Conservation (phyloP, 2,329 filamentous ascomycete species). For the Dendrostoma leiphaemia region DNA sequence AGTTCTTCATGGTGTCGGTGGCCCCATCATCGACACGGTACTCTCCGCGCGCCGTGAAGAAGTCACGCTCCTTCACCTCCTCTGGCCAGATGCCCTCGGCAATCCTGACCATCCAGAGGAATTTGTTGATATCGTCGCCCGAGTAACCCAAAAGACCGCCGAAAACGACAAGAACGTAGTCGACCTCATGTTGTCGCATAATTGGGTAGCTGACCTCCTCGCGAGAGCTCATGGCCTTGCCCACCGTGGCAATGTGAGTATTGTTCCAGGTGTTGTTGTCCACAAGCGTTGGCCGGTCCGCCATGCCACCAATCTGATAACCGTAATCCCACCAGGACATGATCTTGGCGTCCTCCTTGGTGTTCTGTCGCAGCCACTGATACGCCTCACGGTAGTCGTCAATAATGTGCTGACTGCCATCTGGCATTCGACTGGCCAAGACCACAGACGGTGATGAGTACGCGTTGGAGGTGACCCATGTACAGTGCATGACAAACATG, state of each 20-base stretch:
- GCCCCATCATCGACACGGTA: conserved; percentile 93
- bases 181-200: conserved; percentile 96
- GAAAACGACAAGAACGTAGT: conserved; percentile 97
- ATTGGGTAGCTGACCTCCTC: conserved; percentile 99
- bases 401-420: conserved; percentile 97
- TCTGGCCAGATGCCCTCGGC: conserved; percentile 99
- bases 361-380: conserved; percentile 99
- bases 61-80: conserved; percentile 94
- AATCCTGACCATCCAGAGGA: conserved; percentile 99
- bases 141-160: conserved; percentile 95
- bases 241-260: conserved; percentile 97
- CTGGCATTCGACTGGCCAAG: conserved; percentile 84
- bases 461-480: conserved; percentile 98
- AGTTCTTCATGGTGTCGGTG: conserved; percentile 97
- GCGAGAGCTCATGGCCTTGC: conserved; percentile 96
- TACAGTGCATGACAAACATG: conserved; percentile 95
- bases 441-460: conserved; percentile 98
- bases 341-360: conserved; percentile 89
- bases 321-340: conserved; percentile 99
- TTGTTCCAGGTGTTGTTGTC: conserved; percentile 99
- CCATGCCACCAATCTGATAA: conserved; percentile 99
- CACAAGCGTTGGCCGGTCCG: conserved; percentile 91
- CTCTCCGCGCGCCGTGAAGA: conserved; percentile 90
- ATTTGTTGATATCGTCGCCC: conserved; percentile 99
- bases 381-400: conserved; percentile 99